Base-by-base conservation (phyloP, 805 yeast genomes). In the Metschnikowia picachoensis region DNA sequence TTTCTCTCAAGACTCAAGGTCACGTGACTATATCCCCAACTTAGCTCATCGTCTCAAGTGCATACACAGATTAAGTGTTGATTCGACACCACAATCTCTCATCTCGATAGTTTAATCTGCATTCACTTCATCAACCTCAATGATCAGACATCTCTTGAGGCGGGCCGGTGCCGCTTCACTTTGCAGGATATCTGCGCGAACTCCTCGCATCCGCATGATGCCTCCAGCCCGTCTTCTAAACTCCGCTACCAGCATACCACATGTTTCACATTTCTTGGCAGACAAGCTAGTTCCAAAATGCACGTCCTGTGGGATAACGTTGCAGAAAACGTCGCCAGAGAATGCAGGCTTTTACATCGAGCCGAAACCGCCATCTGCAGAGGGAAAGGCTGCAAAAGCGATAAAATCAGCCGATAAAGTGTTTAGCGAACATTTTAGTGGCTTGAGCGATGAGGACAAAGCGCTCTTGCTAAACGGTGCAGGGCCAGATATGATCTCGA, bases 291-390 rank as follows among this genome's bases (percentile, higher is more conserved):
- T 44, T 15, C 59, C 57, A 8, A 50, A 53, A 37, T 83, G 89
- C 58, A 57, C 66, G 5, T 74, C 85, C 2, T 83, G 90, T 65
- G 88, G 88, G 27, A 64, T 80, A 8, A 51, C 53, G 9, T 61
- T 83, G 16, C 88, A 83, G 55, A 56, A 58, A 6, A 51, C 46
- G 0, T 64, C 73, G 40, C 60, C 69, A 0, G 34, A 42, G 0
- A 49, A 56, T 25, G 67, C 70, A 0, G 87, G 87, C 1, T 82
- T 55, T 55, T 80, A 67, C 52, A 51, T 54, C 14, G 50, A 43
- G 38, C 48, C 49, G 2, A 35, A 52, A 15, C 14, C 36, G 10
- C 13, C 39, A 5, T 33, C 37, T 10, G 20, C 25, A 12, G 41
- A 34, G 27, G 33, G 17, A 30, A 41, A 14, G 20, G 35, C 29